These are phyloP conservation scores for Cercophora newfieldiana DNA, from an alignment of 495 filamentous ascomycete genomes.

Conservation along the genomic window DNA sequence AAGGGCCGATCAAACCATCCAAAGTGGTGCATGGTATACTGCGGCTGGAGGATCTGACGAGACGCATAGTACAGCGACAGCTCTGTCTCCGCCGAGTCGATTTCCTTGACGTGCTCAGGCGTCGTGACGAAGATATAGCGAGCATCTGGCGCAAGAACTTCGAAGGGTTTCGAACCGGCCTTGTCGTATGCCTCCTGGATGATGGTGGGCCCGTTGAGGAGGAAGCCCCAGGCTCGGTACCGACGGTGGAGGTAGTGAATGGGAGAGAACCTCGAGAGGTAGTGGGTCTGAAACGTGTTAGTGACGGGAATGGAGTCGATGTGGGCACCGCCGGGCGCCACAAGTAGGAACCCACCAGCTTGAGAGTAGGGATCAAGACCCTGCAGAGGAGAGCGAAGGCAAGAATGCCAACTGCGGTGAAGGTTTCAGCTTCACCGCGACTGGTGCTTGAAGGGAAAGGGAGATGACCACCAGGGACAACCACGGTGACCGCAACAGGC, in stretches of 20 bases:
- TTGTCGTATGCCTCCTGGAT: background rate
- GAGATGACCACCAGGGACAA: background rate
- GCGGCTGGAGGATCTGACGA: background rate
- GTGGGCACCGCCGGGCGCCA: background rate
- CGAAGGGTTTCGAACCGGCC: constrained; percentile 1
- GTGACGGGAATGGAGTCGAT: background rate
- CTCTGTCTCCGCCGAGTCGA: background rate
- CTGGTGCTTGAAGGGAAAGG: background rate
- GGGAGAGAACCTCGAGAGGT: background rate
- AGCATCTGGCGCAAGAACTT: background rate
- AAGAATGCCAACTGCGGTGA: background rate
- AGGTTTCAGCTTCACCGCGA: background rate
- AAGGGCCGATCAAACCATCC: background rate
- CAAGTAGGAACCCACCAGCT: background rate
- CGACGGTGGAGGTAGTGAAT: background rate
- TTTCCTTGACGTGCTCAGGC: background rate
- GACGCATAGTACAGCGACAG: constrained; percentile 4
- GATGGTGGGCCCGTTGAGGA: background rate
- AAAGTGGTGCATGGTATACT: constrained; percentile 6
- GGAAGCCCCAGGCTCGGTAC: background rate
- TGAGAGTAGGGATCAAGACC: background rate
- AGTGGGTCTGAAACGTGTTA: background rate
- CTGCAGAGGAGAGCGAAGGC: background rate
- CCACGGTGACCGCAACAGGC: background rate
- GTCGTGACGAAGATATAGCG: constrained; percentile 5